Conservation (phyloP, 208 protist genomes). For the Endotrypanum monterogeii region DNA sequence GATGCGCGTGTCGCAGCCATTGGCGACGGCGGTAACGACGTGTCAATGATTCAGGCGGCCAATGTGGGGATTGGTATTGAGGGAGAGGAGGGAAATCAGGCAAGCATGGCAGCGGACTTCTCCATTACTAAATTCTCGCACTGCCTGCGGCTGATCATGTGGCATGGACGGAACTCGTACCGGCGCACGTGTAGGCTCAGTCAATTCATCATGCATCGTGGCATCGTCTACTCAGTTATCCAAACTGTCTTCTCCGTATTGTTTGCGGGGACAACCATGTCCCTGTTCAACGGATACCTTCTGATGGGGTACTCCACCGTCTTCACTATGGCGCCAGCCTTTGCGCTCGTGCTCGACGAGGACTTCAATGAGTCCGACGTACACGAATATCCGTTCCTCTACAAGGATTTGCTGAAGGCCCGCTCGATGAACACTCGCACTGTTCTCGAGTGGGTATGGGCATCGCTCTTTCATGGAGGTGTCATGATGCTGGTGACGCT, state of each 20-base stretch:
- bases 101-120: constrained; percentile 98
- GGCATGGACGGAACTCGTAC: constrained; percentile 91
- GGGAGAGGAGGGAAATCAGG: constrained; percentile 98
- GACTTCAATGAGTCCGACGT: constrained; percentile 94
- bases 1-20: constrained; percentile 93
- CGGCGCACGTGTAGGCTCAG: constrained; percentile 90
- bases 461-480: constrained; percentile 91
- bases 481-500: constrained; percentile 97
- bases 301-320: constrained; percentile 97
- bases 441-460: constrained; percentile 88
- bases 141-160: constrained; percentile 86
- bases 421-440: constrained; percentile 85
- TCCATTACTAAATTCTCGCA: constrained; percentile 97
- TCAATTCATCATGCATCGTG: constrained; percentile 99
- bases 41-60: constrained; percentile 95
- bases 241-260: constrained; percentile 97
- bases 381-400: constrained; percentile 97
- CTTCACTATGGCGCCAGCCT: constrained; percentile 98
- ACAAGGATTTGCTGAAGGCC: constrained; percentile 97
- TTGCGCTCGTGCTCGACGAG: constrained; percentile 97
- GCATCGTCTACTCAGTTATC: constrained; percentile 98
- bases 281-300: constrained; percentile 97
- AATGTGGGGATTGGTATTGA: constrained; percentile 98
- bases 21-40: constrained; percentile 99
- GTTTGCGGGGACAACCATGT: constrained; percentile 97